Evolutionary conservation across 495 filamentous ascomycete genomes (phyloP).

Genomic region (Xylaria acuta): DNA sequence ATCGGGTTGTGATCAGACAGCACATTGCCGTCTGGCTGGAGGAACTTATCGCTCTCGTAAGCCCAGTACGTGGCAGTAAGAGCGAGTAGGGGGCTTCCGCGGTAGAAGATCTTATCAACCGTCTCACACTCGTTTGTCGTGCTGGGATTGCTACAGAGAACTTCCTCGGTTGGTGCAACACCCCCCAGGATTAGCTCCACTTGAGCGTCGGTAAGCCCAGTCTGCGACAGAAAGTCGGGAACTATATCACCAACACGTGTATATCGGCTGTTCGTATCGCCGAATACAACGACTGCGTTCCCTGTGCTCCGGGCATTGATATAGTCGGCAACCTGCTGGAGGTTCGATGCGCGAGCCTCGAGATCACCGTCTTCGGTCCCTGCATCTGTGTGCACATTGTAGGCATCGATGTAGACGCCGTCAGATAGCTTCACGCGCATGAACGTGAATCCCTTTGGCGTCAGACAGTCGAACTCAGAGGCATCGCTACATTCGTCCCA

Average conservation of each 20-base stretch:
- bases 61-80: slow-evolving; percentile 51
- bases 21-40: slow-evolving; percentile 57
- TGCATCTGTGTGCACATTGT: slow-evolving; percentile 69
- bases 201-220: slow-evolving; percentile 59
- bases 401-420: slow-evolving; percentile 60
- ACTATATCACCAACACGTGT: slow-evolving; percentile 59
- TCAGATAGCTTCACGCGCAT: slow-evolving; percentile 56
- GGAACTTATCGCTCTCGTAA: slow-evolving; percentile 59
- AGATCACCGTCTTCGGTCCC: slow-evolving; percentile 58
- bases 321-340: slow-evolving; percentile 61
- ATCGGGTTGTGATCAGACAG: slow-evolving; percentile 70
- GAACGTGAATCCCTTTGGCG: slow-evolving; percentile 69
- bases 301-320: slow-evolving; percentile 59
- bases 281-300: slow-evolving; percentile 65
- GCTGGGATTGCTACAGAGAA: slow-evolving; percentile 58
- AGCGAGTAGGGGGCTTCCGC: slow-evolving; percentile 52
- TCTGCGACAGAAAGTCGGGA: slow-evolving; percentile 51
- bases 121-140: slow-evolving; percentile 60
- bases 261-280: slow-evolving; percentile 66
- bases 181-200: slow-evolving; percentile 55
- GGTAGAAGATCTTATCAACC: slow-evolving; percentile 69
- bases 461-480: slow-evolving; percentile 63
- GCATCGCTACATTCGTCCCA: slow-evolving; percentile 64
- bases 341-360: slow-evolving; percentile 57
- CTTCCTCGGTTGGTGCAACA: slow-evolving; percentile 47